Base-by-base conservation (phyloP, 1,139 yeast genomes). In the Zygotorulaspora mrakii region DNA sequence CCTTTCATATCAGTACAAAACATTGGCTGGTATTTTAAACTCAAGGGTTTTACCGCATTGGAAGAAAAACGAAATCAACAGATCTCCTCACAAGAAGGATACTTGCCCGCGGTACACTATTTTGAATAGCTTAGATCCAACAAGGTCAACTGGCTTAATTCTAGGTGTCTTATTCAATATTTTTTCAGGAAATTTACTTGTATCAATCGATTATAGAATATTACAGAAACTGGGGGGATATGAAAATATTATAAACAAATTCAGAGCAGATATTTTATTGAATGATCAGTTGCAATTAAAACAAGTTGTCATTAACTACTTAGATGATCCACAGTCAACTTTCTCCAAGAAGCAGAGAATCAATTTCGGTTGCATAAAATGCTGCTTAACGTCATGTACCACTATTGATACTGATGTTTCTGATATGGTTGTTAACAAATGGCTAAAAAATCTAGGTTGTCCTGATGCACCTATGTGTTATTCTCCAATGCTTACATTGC, bases 361-460 rank as follows among this genome's bases (percentile, higher is more conserved):
- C 2, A 91, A 89, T 55, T 73, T 91, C 33, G 77, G 91, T 0
- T 74, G 85, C 17, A 79, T 91, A 4, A 79, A 80, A 49, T 88
- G 96, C 91, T 94, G 95, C 30, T 66, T 91, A 30, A 88, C 94
- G 7, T 88, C 88, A 53, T 86, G 96, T 0, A 71, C 84, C n/a
- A 85, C 94, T 0, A 88, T 89, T 3, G 98, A 94, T 61, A 87
- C 96, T 2, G 98, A 91, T 52, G 91, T 91, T 52, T 80, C 88
- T 55, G 95, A 87, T 53, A 80, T 91, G 57, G 68, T 91, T 34
- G 79, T 95, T n/a, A 94, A 88, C 52, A 73, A 97, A 47, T 91
- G 95, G 85, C 70, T 91, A 40, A 76, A 82, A 47, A 97, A 97
- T 2, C 66, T 91, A 43, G 98, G 98, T 0, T 88, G 95, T 57